Percentiles rank a stretch among this genome's conserved stretches.
These are phyloP conservation scores for Steccherinum ochraceum DNA, from an alignment of 768 basidiomycete species.

Conservation along the genomic window DNA sequence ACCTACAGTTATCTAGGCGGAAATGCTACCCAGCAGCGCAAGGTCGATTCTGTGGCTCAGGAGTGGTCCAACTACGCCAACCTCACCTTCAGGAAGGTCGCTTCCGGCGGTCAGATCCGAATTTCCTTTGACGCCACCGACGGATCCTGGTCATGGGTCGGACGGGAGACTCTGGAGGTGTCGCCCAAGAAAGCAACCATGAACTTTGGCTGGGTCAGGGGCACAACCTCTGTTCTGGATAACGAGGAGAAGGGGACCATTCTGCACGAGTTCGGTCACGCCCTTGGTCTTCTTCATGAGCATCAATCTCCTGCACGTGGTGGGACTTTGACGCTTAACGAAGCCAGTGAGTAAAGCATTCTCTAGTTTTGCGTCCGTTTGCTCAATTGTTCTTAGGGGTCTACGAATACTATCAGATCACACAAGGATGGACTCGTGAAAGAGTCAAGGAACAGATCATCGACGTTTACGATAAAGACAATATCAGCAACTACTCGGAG, in stretches of 20 bases:
- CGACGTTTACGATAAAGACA: constrained; percentile 1
- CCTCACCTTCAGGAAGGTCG: neutral
- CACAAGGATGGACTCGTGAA: neutral
- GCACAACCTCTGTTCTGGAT: neutral
- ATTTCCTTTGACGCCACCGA: constrained; percentile 1
- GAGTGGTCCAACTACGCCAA: neutral
- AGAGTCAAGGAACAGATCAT: constrained; percentile 1
- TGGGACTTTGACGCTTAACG: neutral
- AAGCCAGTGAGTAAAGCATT: too few relatives aligned
- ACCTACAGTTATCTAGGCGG: neutral
- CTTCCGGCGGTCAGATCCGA: neutral
- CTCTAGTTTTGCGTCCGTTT: too few relatives aligned
- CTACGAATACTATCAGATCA: neutral
- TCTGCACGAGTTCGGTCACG: constrained; percentile 8
- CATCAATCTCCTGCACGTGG: neutral
- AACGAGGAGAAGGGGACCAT: neutral
- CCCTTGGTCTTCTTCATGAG: constrained; percentile 4
- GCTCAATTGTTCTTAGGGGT: too few relatives aligned
- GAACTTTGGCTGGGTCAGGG: constrained; percentile 5
- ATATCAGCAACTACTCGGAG: constrained; percentile 3
- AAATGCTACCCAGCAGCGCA: neutral
- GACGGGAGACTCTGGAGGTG: neutral
- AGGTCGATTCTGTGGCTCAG: neutral
- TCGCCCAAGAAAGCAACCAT: neutral
- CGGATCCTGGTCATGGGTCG: neutral